phyloP scores from a whole-genome alignment of 2,329 filamentous ascomycete genomes.

The Ceratocystis ficicola region DNA sequence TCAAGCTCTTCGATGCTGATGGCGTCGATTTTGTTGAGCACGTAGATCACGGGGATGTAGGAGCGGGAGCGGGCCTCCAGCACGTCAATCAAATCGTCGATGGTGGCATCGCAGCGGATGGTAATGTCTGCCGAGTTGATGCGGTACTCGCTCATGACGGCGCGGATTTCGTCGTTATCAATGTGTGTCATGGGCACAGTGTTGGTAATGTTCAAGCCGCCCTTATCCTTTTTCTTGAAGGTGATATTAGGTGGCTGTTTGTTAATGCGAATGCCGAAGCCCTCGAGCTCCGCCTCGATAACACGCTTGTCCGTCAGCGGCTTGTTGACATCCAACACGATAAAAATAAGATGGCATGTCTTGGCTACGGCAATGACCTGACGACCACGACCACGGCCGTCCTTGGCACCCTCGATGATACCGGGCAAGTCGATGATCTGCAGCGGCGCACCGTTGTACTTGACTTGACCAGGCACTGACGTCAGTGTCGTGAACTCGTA shows the following conservation, averaged over 20 bases:
- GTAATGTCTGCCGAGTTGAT: constrained; percentile 96
- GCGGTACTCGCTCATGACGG: constrained; percentile 92
- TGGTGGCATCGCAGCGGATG: constrained; percentile 92
- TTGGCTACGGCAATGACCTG: constrained; percentile 99
- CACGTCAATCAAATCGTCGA: constrained; percentile 93
- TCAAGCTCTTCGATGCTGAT: constrained; percentile 97
- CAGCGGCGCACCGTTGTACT: constrained; percentile 93
- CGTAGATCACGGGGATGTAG: constrained; percentile 98
- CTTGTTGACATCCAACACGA: constrained; percentile 97
- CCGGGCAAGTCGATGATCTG: constrained; percentile 97
- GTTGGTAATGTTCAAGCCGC: constrained; percentile 89
- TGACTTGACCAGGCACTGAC: constrained; percentile 88
- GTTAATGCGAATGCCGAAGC: constrained; percentile 96
- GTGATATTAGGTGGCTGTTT: constrained; percentile 95
- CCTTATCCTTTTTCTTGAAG: constrained; percentile 99
- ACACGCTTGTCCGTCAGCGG: constrained; percentile 91
- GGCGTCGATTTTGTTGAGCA: constrained; percentile 96
- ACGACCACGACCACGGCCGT: constrained; percentile 90
- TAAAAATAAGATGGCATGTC: constrained; percentile 97
- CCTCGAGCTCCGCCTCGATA: constrained; percentile 89
- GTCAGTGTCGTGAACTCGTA: constrained; percentile 99
- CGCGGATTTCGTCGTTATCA: constrained; percentile 90
- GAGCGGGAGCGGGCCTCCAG: constrained; percentile 87
- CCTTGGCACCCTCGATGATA: constrained; percentile 97
- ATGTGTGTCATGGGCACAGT: constrained; percentile 88